Base-by-base conservation (phyloP, 202 grass and related monocot species). In the Panicum virgatum region DNA sequence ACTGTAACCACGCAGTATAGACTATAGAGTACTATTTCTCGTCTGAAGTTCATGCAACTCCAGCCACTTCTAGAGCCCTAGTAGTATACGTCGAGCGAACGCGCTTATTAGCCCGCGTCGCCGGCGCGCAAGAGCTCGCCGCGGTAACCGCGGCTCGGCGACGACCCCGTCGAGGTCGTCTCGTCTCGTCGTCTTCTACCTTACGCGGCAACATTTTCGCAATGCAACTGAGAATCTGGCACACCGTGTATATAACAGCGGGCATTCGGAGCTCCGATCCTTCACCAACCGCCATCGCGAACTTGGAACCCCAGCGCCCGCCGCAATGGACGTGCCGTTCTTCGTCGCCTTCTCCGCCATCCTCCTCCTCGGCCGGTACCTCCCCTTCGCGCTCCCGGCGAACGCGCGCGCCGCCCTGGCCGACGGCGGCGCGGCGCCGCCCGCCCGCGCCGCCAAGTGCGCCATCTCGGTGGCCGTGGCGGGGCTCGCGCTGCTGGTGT, bases 311-410 rank as follows among this genome's bases (percentile, higher is more conserved):
- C 19, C 20, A 42, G 7, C 36, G 0, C 11, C 65, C 32, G 32
- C 32, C 2, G 32, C 16, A 11, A 84, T 84, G 72, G 82, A 68
- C 62, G 39, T 77, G 50, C 82, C 82, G 3, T 84, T 84, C 72
- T 84, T 84, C 72, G 62, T 84, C 38, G 27, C 62, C 51, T 84
- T 76, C 39, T 27, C 72, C 20, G 26, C 19, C 19, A 27, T 84
- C 51, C 38, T 66, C 37, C 62, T 84, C 50, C 2, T 77, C 51
- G 36, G 13, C 20, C 34, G 20, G 39, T 77, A 67, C 62, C 62
- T 84, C 72, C 82, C 82, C 3, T 47, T 38, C 61, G 19, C 39
- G 18, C 82, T 84, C 19, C 72, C 72, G 0, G 5, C 52, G 20
- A 45, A 12, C 38, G 19, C 1, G 5, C 82, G 82, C 38, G 27